Evolutionary conservation across 805 yeast genomes (phyloP).

Genomic region (Ogataea siamensis): DNA sequence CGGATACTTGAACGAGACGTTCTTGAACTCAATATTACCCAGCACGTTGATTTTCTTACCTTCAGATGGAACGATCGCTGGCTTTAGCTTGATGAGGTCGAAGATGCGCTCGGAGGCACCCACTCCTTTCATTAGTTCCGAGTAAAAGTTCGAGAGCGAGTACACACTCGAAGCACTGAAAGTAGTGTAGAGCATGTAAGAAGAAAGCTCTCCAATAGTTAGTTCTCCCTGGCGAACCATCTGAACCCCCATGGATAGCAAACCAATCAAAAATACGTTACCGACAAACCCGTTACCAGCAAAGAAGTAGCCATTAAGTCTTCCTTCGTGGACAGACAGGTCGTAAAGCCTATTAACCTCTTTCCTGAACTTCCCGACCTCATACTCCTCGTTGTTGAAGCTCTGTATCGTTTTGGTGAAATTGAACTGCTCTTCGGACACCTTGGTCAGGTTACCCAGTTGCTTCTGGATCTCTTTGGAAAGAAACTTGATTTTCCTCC

Average conservation of each 20-base stretch:
- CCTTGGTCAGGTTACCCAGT: constrained; percentile 82
- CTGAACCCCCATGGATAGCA: constrained; percentile 76
- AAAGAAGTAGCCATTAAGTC: constrained; percentile 69
- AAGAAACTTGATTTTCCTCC: constrained; percentile 69
- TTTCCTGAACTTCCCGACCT: constrained; percentile 69
- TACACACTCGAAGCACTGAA: constrained; percentile 92
- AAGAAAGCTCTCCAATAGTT: constrained; percentile 84
- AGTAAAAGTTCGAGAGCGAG: constrained; percentile 86
- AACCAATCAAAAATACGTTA: constrained; percentile 71
- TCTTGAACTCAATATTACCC: constrained; percentile 59
- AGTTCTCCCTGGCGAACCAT: constrained; percentile 76
- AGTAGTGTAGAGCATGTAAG: constrained; percentile 93
- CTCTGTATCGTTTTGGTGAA: constrained; percentile 87
- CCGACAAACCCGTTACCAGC: constrained; percentile 85
- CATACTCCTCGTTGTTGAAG: constrained; percentile 80
- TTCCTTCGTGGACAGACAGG: constrained; percentile 78
- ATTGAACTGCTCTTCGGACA: constrained; percentile 85
- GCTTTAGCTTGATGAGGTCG: constrained; percentile 78
- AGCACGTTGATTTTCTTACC: constrained; percentile 51
- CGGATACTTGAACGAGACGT: constrained; percentile 77
- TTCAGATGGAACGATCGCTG: constrained; percentile 61
- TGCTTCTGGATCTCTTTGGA: constrained; percentile 79
- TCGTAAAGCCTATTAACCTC: constrained; percentile 65
- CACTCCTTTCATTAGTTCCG: constrained; percentile 94
- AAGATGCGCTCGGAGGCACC: constrained; percentile 93